phyloP scores from a whole-genome alignment of 345 rosid species.

The Brassica napus region Da-Ae NC_063447.1:28639001-28639500 shows the following conservation, averaged over 20 bases:
- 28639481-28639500: slow-evolving; percentile 42
- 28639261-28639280: slow-evolving; percentile 45
- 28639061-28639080: slow-evolving; percentile 43
- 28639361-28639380: slow-evolving; percentile 43
- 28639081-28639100: slow-evolving; percentile 50
- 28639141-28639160: slow-evolving; percentile 49
- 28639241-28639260: slow-evolving; percentile 31
- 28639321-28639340: slow-evolving; percentile 30
- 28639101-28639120: slow-evolving; percentile 56
- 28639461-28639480: slow-evolving; percentile 47
- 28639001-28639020: slow-evolving; percentile 45
- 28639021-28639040: slow-evolving; percentile 50
- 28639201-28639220: slow-evolving; percentile 50
- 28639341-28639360: slow-evolving; percentile 40
- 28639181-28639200: slow-evolving; percentile 47
- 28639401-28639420: slow-evolving; percentile 51
- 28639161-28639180: slow-evolving; percentile 42
- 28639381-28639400: slow-evolving; percentile 51
- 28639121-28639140: slow-evolving; percentile 53
- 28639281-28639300: slow-evolving; percentile 47
- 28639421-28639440: slow-evolving; percentile 43
- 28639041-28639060: slow-evolving; percentile 46
- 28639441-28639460: slow-evolving; percentile 52
- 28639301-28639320: slow-evolving; percentile 40
- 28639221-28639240: slow-evolving; percentile 37